phyloP scores from a whole-genome alignment of 192 early-diverging fungal genomes.

The Haplosporangium gracile region DNA sequence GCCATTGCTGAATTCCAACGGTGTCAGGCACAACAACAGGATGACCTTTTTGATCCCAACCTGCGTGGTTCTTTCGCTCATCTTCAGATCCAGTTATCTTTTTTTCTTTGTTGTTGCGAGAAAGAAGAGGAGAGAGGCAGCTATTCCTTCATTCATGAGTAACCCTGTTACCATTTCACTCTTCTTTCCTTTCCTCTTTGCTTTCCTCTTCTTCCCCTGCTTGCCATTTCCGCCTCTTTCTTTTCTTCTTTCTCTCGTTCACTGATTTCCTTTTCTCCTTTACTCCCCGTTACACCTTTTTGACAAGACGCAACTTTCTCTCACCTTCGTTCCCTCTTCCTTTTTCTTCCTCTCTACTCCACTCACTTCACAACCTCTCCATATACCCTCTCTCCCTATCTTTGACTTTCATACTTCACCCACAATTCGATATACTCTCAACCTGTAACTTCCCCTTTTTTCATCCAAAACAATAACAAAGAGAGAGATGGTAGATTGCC shows the following conservation, averaged over 20 bases:
- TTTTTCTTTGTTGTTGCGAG: not conserved
- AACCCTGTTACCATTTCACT: not conserved
- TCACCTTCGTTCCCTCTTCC: not conserved
- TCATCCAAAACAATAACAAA: not conserved
- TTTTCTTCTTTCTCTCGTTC: not conserved
- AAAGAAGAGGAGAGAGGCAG: not conserved
- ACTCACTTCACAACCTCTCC: not conserved
- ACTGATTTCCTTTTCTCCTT: not conserved
- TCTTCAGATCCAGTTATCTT: not conserved
- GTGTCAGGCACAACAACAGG: not conserved
- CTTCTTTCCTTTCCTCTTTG: not conserved
- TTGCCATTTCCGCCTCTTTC: constrained; percentile 4
- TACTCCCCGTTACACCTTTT: not conserved
- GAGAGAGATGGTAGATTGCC: not conserved
- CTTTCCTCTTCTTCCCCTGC: not conserved
- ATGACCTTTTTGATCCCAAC: not conserved
- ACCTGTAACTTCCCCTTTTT: not conserved
- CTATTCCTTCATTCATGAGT: not conserved
- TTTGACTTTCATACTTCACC: not conserved
- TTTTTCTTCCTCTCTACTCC: not conserved
- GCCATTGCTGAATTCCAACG: not conserved
- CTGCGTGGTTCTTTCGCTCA: not conserved
- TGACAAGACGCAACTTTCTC: not conserved
- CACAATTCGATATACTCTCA: not conserved
- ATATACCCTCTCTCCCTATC: not conserved